Percentiles rank a stretch among this genome's conserved stretches.
These are phyloP conservation scores for Neurospora tetraspora DNA, from an alignment of 495 filamentous ascomycete species.

Conservation along the genomic window DNA sequence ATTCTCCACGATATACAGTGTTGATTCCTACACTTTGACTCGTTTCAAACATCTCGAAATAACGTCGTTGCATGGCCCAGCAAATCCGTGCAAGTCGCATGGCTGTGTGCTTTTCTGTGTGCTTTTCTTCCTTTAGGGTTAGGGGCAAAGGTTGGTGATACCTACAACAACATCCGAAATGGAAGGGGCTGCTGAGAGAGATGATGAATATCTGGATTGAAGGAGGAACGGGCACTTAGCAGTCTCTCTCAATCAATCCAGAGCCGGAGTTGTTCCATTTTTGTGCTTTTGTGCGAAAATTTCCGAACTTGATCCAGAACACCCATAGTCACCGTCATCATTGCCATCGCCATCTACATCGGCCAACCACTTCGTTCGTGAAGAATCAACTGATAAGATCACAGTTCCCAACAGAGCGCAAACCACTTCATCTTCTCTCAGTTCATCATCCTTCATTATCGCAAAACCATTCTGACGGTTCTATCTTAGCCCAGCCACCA, in stretches of 20 bases:
- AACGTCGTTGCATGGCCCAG: neutral
- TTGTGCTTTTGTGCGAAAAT: too few relatives aligned
- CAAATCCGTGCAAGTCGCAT: neutral
- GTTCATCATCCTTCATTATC: too few relatives aligned
- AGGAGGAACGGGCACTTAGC: neutral
- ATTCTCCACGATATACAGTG: neutral
- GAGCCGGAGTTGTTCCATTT: neutral
- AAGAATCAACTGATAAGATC: too few relatives aligned
- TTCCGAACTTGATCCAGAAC: too few relatives aligned
- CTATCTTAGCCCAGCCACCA: neutral
- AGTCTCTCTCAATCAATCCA: neutral
- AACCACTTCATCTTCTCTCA: neutral
- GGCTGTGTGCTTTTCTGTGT: too few relatives aligned
- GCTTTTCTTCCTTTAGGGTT: neutral
- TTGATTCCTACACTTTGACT: too few relatives aligned
- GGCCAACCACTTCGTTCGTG: too few relatives aligned
- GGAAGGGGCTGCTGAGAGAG: neutral
- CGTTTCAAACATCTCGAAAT: too few relatives aligned
- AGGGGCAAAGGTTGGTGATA: neutral
- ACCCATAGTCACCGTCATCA: too few relatives aligned
- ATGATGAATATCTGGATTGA: neutral
- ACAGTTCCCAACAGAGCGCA: neutral
- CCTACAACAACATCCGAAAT: neutral
- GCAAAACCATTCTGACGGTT: neutral
- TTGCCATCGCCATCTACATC: too few relatives aligned